Base-by-base conservation (phyloP, 306 rosid species). In the Parietaria judaica region DNA sequence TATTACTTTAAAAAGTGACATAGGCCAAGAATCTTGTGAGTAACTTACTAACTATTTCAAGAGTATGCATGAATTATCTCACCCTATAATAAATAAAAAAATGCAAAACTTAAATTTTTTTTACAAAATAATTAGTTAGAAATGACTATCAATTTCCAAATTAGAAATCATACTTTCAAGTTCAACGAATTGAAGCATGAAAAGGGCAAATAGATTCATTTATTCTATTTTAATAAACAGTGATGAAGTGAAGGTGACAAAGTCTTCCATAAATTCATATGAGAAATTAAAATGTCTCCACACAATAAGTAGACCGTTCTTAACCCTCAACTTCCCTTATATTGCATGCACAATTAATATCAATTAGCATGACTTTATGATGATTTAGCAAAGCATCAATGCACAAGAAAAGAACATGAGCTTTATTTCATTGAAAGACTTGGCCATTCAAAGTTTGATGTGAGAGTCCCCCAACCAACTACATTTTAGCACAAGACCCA, bases 401-500 rank as follows among this genome's bases (percentile, higher is more conserved):
- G 7, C 41, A 55, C 36, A 67, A 45, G 69, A 71, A 66, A 67
- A 45, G 69, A 71, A 66, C 60, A 50, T 38, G 16, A 56, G 45
- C 63, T 66, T 47, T 66, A 51, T 71, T 16, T 8, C 52, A 37
- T 65, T 54, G 71, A 63, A 58, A 36, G 11, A 11, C 64, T 70
- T 58, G 8, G 52, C 62, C 50, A 47, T 71, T 73, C 63, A 53
- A 64, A 74, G 63, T 73, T 60, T 67, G 71, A 61, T 75, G 74
- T 47, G 79, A 69, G 69, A 67, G 79, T 48, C 72, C 54, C 68
- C 60, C 13, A 23, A 50, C 62, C 66, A 63, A 50, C 71, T 55
- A 54, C 66, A 58, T 41, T 66, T 35, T 45, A 51, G 36, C 61
- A 41, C 50, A 66, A 60, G 38, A 66, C 31, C 60, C 23, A 58